A percentile compares a stretch with the other conserved stretches of the same genome.
These are phyloP conservation scores for Arabidopsis arenosa DNA, from an alignment of 345 rosid genomes.

Conservation along the genomic window DNA sequence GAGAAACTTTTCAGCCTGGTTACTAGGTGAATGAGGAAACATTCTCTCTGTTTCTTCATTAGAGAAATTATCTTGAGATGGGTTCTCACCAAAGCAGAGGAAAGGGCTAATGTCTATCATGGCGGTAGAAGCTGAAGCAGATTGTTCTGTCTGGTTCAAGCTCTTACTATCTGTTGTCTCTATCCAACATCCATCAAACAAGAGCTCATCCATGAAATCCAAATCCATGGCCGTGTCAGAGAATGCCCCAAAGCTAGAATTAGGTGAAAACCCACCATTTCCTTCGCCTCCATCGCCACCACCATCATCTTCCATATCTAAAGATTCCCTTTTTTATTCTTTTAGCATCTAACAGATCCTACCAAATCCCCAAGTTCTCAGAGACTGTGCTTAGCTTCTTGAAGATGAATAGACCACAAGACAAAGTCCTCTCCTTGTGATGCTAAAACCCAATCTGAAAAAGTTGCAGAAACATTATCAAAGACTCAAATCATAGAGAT, in stretches of 20 bases:
- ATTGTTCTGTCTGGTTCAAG: conserved; percentile 48
- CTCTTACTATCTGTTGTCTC: conserved; percentile 60
- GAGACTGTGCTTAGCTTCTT: conserved; percentile 29
- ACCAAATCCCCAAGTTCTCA: conserved; percentile 41
- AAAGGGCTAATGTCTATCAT: conserved; percentile 44
- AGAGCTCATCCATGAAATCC: conserved; percentile 87
- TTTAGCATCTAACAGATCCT: conserved; percentile 45
- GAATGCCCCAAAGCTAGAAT: conserved; percentile 53
- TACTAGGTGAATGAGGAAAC: conserved; percentile 29
- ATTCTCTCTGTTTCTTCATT: conserved; percentile 45
- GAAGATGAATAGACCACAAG: conserved; percentile 62
- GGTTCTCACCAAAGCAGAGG: conserved; percentile 33
- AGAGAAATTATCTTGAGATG: conserved; percentile 40
- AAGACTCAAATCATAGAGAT: conserved; percentile 14
- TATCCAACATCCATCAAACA: conserved; percentile 82
- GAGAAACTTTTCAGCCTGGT: conserved; percentile 37
- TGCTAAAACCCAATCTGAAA: conserved; percentile 48
- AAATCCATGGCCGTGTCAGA: conserved; percentile 72
- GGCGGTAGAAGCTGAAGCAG: conserved; percentile 42
- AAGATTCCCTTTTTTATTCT: conserved; percentile 19
- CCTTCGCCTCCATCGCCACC: conserved; percentile 36
- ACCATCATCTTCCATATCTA: conserved; percentile 60
- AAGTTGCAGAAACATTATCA: conserved; percentile 31
- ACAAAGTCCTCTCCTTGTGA: conserved; percentile 53
- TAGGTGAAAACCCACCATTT: conserved; percentile 51